These are phyloP conservation scores for Hypoxylon subgilvum DNA, from an alignment of 495 filamentous ascomycete genomes.

Conservation along the genomic window DNA sequence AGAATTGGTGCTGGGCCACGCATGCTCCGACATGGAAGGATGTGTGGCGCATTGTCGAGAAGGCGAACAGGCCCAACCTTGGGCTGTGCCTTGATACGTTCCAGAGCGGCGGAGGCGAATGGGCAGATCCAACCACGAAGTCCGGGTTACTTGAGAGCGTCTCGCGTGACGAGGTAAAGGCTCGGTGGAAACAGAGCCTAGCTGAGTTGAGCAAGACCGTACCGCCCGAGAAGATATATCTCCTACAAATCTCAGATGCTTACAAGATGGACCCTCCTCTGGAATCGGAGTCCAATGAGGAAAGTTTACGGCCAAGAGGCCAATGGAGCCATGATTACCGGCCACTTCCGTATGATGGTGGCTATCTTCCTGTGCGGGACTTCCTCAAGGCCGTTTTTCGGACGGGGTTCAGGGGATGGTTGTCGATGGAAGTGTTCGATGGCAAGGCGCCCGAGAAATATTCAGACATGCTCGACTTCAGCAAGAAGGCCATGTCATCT, in stretches of 20 bases:
- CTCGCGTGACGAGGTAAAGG: constrained; percentile 48
- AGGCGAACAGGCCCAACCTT: constrained; percentile 67
- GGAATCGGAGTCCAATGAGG: constrained; percentile 46
- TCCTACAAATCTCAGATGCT: constrained; percentile 81
- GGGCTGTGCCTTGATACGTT: constrained; percentile 85
- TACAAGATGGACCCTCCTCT: constrained; percentile 66
- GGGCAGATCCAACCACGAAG: constrained; percentile 71
- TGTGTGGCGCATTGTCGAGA: constrained; percentile 69
- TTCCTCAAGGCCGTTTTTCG: constrained; percentile 69
- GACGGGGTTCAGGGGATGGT: constrained; percentile 76
- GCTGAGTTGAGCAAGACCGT: constrained; percentile 60
- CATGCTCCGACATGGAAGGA: constrained; percentile 71
- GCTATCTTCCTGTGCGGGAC: constrained; percentile 72
- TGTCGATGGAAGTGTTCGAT: constrained; percentile 81
- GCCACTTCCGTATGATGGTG: constrained; percentile 72
- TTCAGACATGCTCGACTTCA: constrained; percentile 62
- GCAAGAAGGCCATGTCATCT: constrained; percentile 64
- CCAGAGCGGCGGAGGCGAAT: constrained; percentile 77
- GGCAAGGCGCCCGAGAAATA: constrained; percentile 62
- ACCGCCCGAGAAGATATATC: constrained; percentile 73
- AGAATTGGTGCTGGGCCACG: constrained; percentile 87
- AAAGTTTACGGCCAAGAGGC: constrained; percentile 62
- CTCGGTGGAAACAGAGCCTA: constrained; percentile 60
- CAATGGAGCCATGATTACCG: constrained; percentile 76
- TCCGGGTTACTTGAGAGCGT: constrained; percentile 63